Evolutionary conservation across 1,284 basidiomycete species (phyloP), one percentile per base, ranked within the genome.

Genomic region (Gomphus sp.): DNA sequence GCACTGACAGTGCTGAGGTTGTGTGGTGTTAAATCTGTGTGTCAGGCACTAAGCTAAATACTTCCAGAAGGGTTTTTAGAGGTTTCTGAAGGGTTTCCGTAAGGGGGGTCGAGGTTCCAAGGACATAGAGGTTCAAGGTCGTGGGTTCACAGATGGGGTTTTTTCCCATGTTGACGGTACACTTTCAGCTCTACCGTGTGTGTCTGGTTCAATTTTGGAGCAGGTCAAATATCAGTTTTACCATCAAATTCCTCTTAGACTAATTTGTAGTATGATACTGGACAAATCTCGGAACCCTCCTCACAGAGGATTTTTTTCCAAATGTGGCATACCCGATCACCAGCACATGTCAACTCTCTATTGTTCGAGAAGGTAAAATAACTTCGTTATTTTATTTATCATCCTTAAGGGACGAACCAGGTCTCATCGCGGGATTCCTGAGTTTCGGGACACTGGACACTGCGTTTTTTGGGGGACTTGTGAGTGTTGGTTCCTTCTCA

Each of bases 221-320:
- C 45, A 45, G 9, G 14, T 10, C 43, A 12, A 7, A 22, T 25
- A 12, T 22, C 14, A 55, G 34, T 36, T 36, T 8, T 43, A 25
- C 43, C 39, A 12, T 33, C 12, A 44, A n/a, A 22, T 7, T 25
- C 4, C 22, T 47, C 16, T 62, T 87, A 1, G 22, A 22, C 22
- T 22, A 22, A 22, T 22, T 22, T 22, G 22, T 22, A 22, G 22
- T 22, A 86, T 64, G 87, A 87, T 68, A 88, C 87, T 1, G 88
- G 89, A 47, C 87, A 90, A 69, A 90, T 91, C 62, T 82, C 81
- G 36, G 86, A 89, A 67, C 84, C 91, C 73, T 89, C 18, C 73
- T 88, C 67, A 90, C 92, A 86, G 65, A 76, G 2, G 86, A 91
- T 71, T 91, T 90, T 69, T 71, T 79, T 41, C 75, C 10, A 68